A percentile compares a stretch with the other conserved stretches of the same genome.
These are phyloP conservation scores for Phaffia rhodozyma DNA, from an alignment of 1,284 basidiomycete genomes.

Conservation along the genomic window DNA sequence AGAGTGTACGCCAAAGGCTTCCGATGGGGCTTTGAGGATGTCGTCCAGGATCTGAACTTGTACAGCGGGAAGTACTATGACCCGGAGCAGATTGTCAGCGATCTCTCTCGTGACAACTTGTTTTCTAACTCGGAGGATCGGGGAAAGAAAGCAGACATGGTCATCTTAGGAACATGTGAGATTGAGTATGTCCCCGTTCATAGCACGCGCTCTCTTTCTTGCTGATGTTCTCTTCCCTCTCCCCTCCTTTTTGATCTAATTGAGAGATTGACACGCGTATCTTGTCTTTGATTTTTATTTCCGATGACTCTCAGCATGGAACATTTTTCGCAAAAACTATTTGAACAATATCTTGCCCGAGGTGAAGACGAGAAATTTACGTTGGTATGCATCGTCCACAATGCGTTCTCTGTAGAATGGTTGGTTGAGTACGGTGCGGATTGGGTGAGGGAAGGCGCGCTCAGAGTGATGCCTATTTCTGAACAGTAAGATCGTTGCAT, in stretches of 20 bases:
- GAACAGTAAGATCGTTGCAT: not conserved
- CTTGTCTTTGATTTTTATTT: not conserved
- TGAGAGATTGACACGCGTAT: not conserved
- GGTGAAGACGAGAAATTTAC: constrained; percentile 9
- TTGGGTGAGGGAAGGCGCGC: constrained; percentile 7
- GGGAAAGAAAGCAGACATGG: constrained; percentile 12
- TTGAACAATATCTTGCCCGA: constrained; percentile 1
- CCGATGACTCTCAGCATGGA: constrained; percentile 3
- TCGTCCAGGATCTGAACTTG: not conserved
- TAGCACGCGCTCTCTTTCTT: not conserved
- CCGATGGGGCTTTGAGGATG: constrained; percentile 8
- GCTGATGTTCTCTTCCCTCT: not conserved
- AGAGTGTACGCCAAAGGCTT: constrained; percentile 10
- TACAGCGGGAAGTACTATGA: not conserved
- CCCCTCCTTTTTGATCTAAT: not conserved
- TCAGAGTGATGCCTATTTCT: constrained; percentile 14
- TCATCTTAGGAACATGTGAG: constrained; percentile 18
- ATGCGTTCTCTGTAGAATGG: constrained; percentile 6
- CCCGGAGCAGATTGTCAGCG: too few species aligned
- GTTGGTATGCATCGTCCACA: constrained; percentile 17
- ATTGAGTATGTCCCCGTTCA: constrained; percentile 7
- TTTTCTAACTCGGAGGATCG: not conserved
- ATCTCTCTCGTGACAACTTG: not conserved
- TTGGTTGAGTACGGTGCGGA: not conserved
- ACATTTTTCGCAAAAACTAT: constrained; percentile 5